Evolutionary conservation across 129 eudicot genomes (phyloP), one percentile per base, ranked within the genome.

Genomic region (sunflower (Helianthus annuus)): DNA sequence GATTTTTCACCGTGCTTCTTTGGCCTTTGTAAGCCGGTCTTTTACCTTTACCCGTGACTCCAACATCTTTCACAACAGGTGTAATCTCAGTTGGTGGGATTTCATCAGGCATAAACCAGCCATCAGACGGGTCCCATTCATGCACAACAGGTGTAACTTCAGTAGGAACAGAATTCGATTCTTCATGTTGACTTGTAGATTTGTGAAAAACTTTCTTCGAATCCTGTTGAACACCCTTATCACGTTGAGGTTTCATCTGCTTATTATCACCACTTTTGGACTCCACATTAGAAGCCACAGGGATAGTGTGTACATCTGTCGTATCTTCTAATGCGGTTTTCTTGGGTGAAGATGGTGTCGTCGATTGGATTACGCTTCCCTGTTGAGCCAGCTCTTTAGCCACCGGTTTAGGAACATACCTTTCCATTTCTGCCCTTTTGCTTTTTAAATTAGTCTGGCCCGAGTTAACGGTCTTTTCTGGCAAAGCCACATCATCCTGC

Each of bases 391-490:
- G 82, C 83, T 88, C 96, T 85, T 91, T 88, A 2, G 90, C 92
- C 55, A 85, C 97, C 10, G 92, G 89, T 76, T 94, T 94, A 3
- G 97, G 96, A 14, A 90, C 89, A 69, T 90, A 94, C 69, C 99
- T 79, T 76, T 90, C 99, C 85, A 94, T 90, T 83, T 94, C 99
- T 44, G 99, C 99, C 84, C 97, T 89, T 83, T 81, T 94, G 83
- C 81, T 87, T 78, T 88, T 90, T 11, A 75, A 68, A 74, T 78
- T 90, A 84, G 58, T 76, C 68, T 80, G 95, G 8, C 62, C 89
- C 6, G 70, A 6, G 81, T 67, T 75, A 66, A 70, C 73, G 22
- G 52, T 66, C 73, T 76, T 86, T 61, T 73, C 75, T 42, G 86
- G 60, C 54, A 77, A 10, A 57, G 73, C 15, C 69, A 70, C 80